Evolutionary conservation across 192 early-diverging fungal genomes (phyloP).

Genomic region (Phycomyces blakesleeanus): DNA sequence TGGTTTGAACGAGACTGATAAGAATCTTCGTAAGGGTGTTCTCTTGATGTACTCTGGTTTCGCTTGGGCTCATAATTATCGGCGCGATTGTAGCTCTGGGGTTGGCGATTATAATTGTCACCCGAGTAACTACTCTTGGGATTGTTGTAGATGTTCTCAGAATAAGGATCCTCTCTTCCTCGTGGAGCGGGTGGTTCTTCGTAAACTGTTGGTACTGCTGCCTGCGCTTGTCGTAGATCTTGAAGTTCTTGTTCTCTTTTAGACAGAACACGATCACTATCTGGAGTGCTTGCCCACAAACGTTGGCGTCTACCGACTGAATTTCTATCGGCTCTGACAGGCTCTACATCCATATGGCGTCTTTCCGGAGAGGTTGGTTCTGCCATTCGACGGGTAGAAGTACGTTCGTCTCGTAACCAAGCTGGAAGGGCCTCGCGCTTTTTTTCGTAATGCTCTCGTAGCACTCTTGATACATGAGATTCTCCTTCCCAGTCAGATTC

Average conservation of each 20-base stretch:
- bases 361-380: background rate
- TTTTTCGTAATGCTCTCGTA: slow-evolving; percentile 50
- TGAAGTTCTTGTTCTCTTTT: slow-evolving; percentile 15
- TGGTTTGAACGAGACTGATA: background rate
- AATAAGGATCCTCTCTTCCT: slow-evolving; percentile 7
- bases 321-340: background rate
- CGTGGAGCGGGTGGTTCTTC: slow-evolving; percentile 3
- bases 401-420: slow-evolving; percentile 22
- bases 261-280: background rate
- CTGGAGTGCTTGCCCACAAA: slow-evolving; percentile 6
- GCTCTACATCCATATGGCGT: background rate
- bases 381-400: background rate
- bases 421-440: slow-evolving; percentile 35
- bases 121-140: no score
- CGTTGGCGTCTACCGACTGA: background rate
- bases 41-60: background rate
- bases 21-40: background rate
- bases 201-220: background rate
- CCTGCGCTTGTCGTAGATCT: slow-evolving; percentile 4
- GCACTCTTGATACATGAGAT: slow-evolving; percentile 46
- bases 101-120: no score
- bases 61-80: no score
- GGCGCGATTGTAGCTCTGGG: no score
- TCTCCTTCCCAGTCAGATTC: slow-evolving; percentile 54
- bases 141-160: background rate